Base-by-base conservation (phyloP, 257 asterid species). In the Paraleonurus japonicus region DNA sequence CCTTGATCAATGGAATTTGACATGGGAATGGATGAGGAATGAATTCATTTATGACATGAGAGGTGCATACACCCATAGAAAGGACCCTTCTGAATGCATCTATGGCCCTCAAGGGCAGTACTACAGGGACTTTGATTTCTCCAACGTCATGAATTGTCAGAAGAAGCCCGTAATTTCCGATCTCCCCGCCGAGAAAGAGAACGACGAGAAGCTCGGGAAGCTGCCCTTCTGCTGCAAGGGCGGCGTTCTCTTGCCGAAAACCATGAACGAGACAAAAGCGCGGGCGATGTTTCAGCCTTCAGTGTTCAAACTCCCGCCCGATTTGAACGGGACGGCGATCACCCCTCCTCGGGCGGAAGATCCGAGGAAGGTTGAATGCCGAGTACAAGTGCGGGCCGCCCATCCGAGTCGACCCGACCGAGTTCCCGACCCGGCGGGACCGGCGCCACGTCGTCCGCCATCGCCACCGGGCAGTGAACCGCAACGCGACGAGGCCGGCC, bases 21-120 rank as follows among this genome's bases (percentile, higher is more conserved):
- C 97, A 0, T 94, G 98, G 98, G 95, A 94, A 11, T 94, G 97
- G 98, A 90, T 90, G 98, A 70, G 92, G 27, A 89, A 84, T 67
- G 98, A 90, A 74, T 94, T 94, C 82, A 90, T 94, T n/a, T n/a
- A 85, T 82, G 71, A 37, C 53, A 94, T 94, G 96, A 78, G 71
- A 6, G 98, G 97, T 7, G 98, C 98, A 5, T 88, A 79, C 78
- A 86, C 96, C 3, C 96, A 80, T 80, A 70, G 73, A 28, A 88
- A 62, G 65, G 95, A 90, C 33, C 88, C 97, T 73, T 81, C 92
- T 7, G 95, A 81, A 0, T 94, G 98, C 73, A 73, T 94, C 61
- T 94, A 89, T 13, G 98, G 98, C 15, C 85, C 96, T 1, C 97
- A 90, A 57, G 98, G 98, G 1, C 86, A 85, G 41, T 89, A 84